These are phyloP conservation scores for Ceratocystis huliohia DNA, from an alignment of 2,329 filamentous ascomycete genomes.

Conservation along the genomic window DNA sequence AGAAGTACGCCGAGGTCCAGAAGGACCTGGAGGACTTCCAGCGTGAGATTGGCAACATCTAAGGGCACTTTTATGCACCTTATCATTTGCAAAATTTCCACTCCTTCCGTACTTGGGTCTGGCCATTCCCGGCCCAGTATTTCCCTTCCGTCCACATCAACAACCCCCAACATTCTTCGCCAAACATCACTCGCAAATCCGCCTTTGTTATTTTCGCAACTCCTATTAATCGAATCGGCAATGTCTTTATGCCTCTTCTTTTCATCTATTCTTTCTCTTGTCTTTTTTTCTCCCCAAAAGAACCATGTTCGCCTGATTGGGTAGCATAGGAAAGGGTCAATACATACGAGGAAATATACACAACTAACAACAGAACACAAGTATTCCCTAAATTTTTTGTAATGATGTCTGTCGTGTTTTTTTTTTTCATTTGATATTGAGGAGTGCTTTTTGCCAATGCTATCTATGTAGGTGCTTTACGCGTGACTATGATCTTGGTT, in stretches of 20 bases:
- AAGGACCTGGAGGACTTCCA: conserved; percentile 89
- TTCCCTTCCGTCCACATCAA: neutral
- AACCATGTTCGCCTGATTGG: conserved; percentile 2
- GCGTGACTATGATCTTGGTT: too few relatives aligned
- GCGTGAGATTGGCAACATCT: conserved; percentile 86
- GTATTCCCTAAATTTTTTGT: neutral
- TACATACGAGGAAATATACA: conserved; percentile 12
- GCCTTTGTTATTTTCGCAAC: conserved; percentile 6
- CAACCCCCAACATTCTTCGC: neutral
- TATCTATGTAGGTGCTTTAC: too few relatives aligned
- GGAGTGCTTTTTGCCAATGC: too few relatives aligned
- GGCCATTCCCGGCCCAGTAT: neutral
- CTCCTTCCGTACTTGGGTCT: neutral
- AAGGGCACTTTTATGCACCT: conserved; percentile 29
- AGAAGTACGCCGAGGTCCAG: conserved; percentile 73
- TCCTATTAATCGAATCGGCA: conserved; percentile 7
- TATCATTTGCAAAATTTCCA: conserved; percentile 14
- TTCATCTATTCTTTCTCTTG: conserved; percentile 9
- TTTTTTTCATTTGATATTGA: too few relatives aligned
- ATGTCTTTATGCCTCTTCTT: conserved; percentile 8
- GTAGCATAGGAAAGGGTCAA: conserved; percentile 8
- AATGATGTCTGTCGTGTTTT: too few relatives aligned
- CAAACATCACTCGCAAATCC: conserved; percentile 5
- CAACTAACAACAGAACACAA: conserved; percentile 1
- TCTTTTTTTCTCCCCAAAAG: conserved; percentile 6